phyloP scores from a whole-genome alignment of 2,329 filamentous ascomycete species.

The Sporothrix humicola region DNA sequence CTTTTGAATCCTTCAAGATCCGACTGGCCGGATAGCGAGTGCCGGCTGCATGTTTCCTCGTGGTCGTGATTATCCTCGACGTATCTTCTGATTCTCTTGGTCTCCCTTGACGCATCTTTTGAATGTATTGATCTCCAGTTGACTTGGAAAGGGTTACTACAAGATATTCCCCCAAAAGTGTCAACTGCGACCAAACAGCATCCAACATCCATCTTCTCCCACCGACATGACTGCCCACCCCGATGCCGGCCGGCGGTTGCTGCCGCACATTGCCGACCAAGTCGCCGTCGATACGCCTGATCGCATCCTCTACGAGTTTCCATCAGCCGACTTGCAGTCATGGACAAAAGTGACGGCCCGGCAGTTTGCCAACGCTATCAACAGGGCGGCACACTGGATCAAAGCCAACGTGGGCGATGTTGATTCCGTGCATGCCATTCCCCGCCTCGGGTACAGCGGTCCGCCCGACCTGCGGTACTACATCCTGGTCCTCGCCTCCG shows the following conservation, averaged over 20 bases:
- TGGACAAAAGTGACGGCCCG: conserved; percentile 31
- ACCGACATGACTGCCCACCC: not conserved
- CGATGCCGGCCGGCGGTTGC: conserved; percentile 11
- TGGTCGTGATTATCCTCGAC: too few species aligned
- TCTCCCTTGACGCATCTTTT: too few species aligned
- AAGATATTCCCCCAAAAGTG: too few species aligned
- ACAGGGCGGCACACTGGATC: conserved; percentile 33
- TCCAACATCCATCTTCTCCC: too few species aligned
- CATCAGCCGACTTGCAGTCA: not conserved
- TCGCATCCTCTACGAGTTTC: conserved; percentile 30
- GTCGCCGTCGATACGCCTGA: conserved; percentile 11
- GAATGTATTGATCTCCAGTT: too few species aligned
- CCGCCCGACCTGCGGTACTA: conserved; percentile 45
- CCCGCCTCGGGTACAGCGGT: conserved; percentile 54
- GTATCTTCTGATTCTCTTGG: too few species aligned
- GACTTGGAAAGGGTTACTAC: too few species aligned
- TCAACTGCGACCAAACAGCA: too few species aligned
- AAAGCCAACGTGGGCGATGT: not conserved
- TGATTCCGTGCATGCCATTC: conserved; percentile 37
- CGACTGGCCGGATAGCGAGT: not conserved
- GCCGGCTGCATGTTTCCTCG: not conserved
- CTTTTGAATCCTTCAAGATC: too few species aligned
- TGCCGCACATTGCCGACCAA: conserved; percentile 30
- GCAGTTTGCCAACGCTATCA: conserved; percentile 36
- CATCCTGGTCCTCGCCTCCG: conserved; percentile 39